Evolutionary conservation across 306 rosid species (phyloP).

Genomic region (Calophaca sinica): DNA sequence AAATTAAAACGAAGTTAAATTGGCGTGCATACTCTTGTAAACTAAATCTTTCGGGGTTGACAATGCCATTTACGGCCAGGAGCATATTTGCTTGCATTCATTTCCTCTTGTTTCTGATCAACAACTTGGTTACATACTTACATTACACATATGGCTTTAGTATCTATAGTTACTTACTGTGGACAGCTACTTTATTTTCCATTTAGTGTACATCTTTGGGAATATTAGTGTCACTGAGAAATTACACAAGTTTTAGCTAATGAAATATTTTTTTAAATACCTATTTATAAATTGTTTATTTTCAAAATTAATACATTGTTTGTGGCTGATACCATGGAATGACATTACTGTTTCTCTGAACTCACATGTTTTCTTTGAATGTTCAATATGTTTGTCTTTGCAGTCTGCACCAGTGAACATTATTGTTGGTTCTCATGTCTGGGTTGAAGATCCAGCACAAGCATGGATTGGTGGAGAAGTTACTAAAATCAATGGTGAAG

Average conservation of each 20-base stretch:
- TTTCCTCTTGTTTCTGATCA: conserved; percentile 29
- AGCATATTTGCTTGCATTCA: conserved; percentile 28
- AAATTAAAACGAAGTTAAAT: conserved; percentile 28
- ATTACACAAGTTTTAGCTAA: conserved; percentile 18
- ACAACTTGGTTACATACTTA: conserved; percentile 14
- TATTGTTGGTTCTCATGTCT: conserved; percentile 97
- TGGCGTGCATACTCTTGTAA: conserved; percentile 9
- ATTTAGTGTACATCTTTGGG: neutral
- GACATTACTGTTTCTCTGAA: conserved; percentile 31
- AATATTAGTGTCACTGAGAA: conserved; percentile 31
- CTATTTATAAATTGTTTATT: conserved; percentile 1
- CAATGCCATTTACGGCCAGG: conserved; percentile 25
- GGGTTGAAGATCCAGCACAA: conserved; percentile 89
- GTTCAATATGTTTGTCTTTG: conserved; percentile 47
- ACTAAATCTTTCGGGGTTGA: conserved; percentile 29
- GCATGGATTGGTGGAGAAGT: conserved; percentile 99
- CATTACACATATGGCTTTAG: conserved; percentile 23
- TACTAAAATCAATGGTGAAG: conserved; percentile 76
- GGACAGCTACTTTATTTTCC: conserved; percentile 1
- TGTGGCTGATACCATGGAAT: conserved; percentile 29
- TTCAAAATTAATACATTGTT: conserved; percentile 1
- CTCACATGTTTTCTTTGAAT: conserved; percentile 39
- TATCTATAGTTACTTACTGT: conserved; percentile 18
- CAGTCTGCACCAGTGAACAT: conserved; percentile 97
- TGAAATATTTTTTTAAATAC: conserved; percentile 15